Conservation (phyloP, 371 early-diverging fungal species). For the Mycotypha africana region DNA sequence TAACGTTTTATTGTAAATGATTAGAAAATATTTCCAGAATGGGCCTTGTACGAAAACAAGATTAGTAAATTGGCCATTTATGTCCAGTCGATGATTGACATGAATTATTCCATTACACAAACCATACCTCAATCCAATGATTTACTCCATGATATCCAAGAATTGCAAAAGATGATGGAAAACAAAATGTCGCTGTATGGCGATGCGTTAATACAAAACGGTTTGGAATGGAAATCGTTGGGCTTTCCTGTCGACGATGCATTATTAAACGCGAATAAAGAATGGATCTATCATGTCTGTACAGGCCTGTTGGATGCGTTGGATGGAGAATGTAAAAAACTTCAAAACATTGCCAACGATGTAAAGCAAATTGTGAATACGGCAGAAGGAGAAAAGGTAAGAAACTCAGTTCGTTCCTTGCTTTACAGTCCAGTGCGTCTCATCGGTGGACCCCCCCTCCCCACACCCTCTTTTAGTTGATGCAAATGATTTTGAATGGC, state of each 20-base stretch:
- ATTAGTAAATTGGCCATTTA: slow-evolving; percentile 26
- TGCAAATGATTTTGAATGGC: slow-evolving; percentile 31
- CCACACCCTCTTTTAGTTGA: too few species aligned
- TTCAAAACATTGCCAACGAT: slow-evolving; percentile 19
- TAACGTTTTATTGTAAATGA: not conserved
- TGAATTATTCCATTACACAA: slow-evolving; percentile 24
- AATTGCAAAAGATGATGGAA: slow-evolving; percentile 27
- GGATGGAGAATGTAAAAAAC: slow-evolving; percentile 31
- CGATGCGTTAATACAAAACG: slow-evolving; percentile 35
- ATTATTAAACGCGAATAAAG: slow-evolving; percentile 28
- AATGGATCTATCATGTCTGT: slow-evolving; percentile 34
- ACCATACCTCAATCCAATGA: slow-evolving; percentile 31
- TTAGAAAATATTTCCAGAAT: slow-evolving; percentile 35
- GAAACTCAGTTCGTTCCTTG: too few species aligned
- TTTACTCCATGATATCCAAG: slow-evolving; percentile 28
- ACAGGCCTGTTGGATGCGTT: slow-evolving; percentile 25
- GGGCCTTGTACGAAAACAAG: slow-evolving; percentile 28
- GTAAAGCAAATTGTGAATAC: slow-evolving; percentile 21
- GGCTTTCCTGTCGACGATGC: slow-evolving; percentile 40
- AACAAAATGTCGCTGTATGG: slow-evolving; percentile 27
- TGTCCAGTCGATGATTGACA: slow-evolving; percentile 42
- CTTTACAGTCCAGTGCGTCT: not conserved
- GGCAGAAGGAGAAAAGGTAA: slow-evolving; percentile 29
- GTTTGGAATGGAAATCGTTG: slow-evolving; percentile 44
- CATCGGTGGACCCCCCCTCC: too few species aligned